Evolutionary conservation across 2,329 filamentous ascomycete genomes (phyloP), one percentile per base, ranked within the genome.

Genomic region (Cladosporium sp.): DNA sequence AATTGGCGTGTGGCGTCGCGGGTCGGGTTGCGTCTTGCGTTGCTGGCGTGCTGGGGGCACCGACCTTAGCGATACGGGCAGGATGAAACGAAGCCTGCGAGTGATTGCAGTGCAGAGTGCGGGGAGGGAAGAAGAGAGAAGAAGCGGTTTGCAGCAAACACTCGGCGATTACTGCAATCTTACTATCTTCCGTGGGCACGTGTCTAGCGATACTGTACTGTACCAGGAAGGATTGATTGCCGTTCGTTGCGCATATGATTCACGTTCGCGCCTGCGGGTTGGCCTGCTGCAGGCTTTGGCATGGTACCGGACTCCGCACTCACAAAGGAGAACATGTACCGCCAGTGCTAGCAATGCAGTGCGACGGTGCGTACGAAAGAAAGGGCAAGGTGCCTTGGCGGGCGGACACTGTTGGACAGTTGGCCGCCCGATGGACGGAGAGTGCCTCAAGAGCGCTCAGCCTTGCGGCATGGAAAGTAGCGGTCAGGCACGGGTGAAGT

Each of bases 401-500:
- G 60, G 49, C 32, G 21, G 59, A 52, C 26, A 38, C 30, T 41
- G 58, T 60, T 38, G 59, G 59, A 61, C 28, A 30, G 44, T 34
- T 18, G 59, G 41, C 41, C 24, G 47, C 44, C n/a, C 44, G 47
- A 38, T 12, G 58, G 26, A 38, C 34, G 32, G 58, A 28, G 36
- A 60, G 38, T 41, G 58, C 58, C 44, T 60, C 41, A 52, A 44
- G 47, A 49, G 51, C 38, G 59, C 44, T 60, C 58, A 61, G 59
- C 59, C 59, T 62, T 54, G 59, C 59, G 59, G 28, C 30, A 18
- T 38, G 59, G 30, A 32, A 62, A 62, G 34, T 60, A 54, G 59
- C 59, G 59, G 59, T 62, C 59, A 62, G 21, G 59, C 26, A 49
- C 11, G 15, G 44, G 30, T 62, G 59, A 62, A 54, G 59, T 62